Base-by-base conservation (phyloP, 352 stramenopile genomes). In the Phytophthora tubulina region DNA sequence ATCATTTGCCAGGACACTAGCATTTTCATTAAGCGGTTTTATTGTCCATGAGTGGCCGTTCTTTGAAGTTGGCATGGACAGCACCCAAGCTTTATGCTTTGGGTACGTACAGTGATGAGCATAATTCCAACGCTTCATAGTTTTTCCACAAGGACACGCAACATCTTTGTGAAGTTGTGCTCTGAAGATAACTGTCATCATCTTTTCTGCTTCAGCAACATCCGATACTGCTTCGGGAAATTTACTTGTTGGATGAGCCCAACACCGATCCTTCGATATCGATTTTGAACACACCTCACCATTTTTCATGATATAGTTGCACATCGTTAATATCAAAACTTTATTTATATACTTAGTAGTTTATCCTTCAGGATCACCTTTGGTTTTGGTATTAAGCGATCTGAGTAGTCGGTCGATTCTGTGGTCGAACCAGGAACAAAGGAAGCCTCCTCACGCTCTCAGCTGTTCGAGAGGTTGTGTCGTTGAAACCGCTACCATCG, bases 251-350 rank as follows among this genome's bases (percentile, higher is more conserved):
- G 41, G 55, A 45, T 63, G 55, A 35, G 11, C 14, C 30, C 21
- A 53, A 42, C 41, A 63, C 45, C 55, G 39, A 52, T 32, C 55
- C 45, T 41, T 41, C n/a, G 41, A 36, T 50, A 38, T 49, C 9
- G 41, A 42, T 32, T 63, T 46, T 3, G 38, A 30, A 53, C 55
- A 63, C 30, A 33, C 11, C 30, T n/a, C 44, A 27, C 42, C 55
- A 63, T 63, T 63, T 45, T 63, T 63, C 55, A 63, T 63, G 41
- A 61, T 51, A 27, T 50, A 61, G 31, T 61, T 61, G 39, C 53
- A 61, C 53, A 61, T 61, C 21, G 38, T 61, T 51, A 41, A 14
- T 3, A 6, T 17, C 27, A 3, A 11, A 39, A 38, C 9, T n/a
- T 54, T n/a, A 31, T 38, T 57, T 57, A 57, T 57, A 45, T 57